Evolutionary conservation across 1,284 basidiomycete genomes (phyloP).

Genomic region (Vanrija humicola): DNA sequence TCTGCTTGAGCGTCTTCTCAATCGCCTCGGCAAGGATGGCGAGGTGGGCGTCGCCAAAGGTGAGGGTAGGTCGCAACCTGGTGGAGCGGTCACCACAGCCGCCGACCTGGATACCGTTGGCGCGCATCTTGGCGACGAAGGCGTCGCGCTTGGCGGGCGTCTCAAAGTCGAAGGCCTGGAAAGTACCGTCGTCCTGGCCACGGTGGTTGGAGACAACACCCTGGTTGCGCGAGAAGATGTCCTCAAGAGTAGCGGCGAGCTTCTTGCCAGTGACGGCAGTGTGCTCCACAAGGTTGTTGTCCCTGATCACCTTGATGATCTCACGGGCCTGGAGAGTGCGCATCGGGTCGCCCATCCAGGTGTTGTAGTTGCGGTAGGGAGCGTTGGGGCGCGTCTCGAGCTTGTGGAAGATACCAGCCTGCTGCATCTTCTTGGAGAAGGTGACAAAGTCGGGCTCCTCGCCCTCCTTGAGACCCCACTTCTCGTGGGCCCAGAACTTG

Average conservation of each 20-base stretch:
- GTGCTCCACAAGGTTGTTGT: conserved; percentile 46
- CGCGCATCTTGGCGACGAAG: conserved; percentile 51
- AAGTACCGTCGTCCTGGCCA: conserved; percentile 54
- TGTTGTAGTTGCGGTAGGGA: conserved; percentile 52
- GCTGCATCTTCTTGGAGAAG: conserved; percentile 56
- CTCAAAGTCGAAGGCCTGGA: conserved; percentile 53
- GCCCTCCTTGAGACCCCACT: conserved; percentile 52
- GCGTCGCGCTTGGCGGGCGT: conserved; percentile 47
- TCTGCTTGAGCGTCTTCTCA: conserved; percentile 33
- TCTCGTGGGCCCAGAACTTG: conserved; percentile 57
- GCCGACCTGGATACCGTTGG: conserved; percentile 47
- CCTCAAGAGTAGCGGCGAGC: conserved; percentile 40
- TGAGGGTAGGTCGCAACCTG: conserved; percentile 53
- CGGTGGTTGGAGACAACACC: conserved; percentile 47
- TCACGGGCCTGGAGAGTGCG: conserved; percentile 54
- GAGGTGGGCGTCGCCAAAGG: conserved; percentile 51
- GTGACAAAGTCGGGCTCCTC: conserved; percentile 55
- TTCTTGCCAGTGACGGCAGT: conserved; percentile 45
- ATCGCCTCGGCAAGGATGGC: conserved; percentile 48
- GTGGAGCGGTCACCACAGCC: conserved; percentile 47
- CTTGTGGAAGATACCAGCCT: conserved; percentile 54
- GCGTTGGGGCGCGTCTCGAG: conserved; percentile 51
- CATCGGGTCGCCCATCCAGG: conserved; percentile 52
- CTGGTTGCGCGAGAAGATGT: conserved; percentile 28
- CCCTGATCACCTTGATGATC: conserved; percentile 52